Conservation (phyloP, 805 yeast species). For the Hanseniaspora valbyensis region DNA sequence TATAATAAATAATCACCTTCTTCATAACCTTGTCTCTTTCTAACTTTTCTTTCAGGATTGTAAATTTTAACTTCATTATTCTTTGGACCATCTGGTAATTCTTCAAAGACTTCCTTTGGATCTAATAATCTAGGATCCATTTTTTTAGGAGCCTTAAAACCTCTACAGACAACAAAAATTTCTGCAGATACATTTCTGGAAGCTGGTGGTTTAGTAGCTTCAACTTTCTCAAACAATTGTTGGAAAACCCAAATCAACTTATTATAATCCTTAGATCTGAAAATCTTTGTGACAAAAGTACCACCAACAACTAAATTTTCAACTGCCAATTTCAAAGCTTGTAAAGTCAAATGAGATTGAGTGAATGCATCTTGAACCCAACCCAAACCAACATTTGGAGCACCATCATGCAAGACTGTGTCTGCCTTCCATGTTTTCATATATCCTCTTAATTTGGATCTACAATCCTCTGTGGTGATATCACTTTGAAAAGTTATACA, state of each 20-base stretch:
- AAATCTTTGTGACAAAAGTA: conserved; percentile 89
- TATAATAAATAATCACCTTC: conserved; percentile 73
- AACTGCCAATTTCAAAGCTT: conserved; percentile 85
- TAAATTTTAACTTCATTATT: conserved; percentile 85
- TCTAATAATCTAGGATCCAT: conserved; percentile 87
- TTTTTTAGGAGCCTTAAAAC: conserved; percentile 91
- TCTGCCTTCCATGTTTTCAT: conserved; percentile 99
- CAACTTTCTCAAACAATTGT: conserved; percentile 90
- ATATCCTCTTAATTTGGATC: conserved; percentile 86
- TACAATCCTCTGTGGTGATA: conserved; percentile 95
- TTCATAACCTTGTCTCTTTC: conserved; percentile 93
- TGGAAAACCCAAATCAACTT: conserved; percentile 95
- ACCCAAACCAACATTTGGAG: conserved; percentile 98
- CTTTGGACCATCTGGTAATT: conserved; percentile 58
- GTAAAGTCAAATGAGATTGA: conserved; percentile 89
- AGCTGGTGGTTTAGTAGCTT: conserved; percentile 98
- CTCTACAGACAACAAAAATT: conserved; percentile 92
- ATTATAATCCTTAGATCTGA: conserved; percentile 97
- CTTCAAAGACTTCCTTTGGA: conserved; percentile 89
- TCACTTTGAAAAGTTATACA: conserved; percentile 91
- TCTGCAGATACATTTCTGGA: conserved; percentile 99
- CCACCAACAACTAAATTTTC: conserved; percentile 89
- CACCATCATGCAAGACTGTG: conserved; percentile 97
- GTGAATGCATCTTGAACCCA: conserved; percentile 99
- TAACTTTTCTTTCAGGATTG: conserved; percentile 82